These are phyloP conservation scores for Pezicula rhizophila DNA, from an alignment of 2,329 filamentous ascomycete species.

Conservation along the genomic window DNA sequence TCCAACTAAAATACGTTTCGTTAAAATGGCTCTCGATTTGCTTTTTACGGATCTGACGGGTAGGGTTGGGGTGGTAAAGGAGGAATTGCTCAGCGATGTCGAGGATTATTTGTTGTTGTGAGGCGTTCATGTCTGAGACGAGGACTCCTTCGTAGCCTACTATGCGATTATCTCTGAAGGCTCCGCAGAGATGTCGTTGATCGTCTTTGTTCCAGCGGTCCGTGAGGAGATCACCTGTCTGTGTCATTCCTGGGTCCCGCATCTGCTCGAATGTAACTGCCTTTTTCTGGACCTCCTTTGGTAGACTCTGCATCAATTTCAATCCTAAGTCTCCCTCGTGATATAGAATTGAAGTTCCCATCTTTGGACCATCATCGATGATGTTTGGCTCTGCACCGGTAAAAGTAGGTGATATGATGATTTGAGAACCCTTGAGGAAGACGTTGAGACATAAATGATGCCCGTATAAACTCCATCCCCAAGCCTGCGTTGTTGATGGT, in stretches of 20 bases:
- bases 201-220: conserved; percentile 74
- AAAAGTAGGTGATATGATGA: conserved; percentile 67
- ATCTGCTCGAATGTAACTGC: conserved; percentile 51
- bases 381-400: conserved; percentile 70
- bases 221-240: conserved; percentile 27
- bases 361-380: conserved; percentile 8
- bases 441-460: conserved; percentile 71
- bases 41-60: conserved; percentile 46
- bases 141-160: conserved; percentile 61
- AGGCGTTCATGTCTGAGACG: conserved; percentile 33
- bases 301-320: conserved; percentile 8
- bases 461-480: conserved; percentile 46
- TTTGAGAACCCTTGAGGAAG: conserved; percentile 58
- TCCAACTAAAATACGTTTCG: conserved; percentile 75
- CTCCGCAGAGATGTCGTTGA: conserved; percentile 69
- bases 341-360: conserved; percentile 4
- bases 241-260: conserved; percentile 59
- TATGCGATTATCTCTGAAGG: conserved; percentile 68
- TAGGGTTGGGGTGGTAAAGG: conserved; percentile 45
- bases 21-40: conserved; percentile 46
- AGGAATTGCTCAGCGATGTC: conserved; percentile 56
- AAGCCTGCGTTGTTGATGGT: conserved; percentile 7
- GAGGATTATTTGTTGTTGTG: conserved; percentile 46
- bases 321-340: conserved; percentile 29
- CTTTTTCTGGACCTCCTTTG: conserved; percentile 5